phyloP scores from a whole-genome alignment of 176 grass and related monocot species.

The Cenchrus purpureus region DNA sequence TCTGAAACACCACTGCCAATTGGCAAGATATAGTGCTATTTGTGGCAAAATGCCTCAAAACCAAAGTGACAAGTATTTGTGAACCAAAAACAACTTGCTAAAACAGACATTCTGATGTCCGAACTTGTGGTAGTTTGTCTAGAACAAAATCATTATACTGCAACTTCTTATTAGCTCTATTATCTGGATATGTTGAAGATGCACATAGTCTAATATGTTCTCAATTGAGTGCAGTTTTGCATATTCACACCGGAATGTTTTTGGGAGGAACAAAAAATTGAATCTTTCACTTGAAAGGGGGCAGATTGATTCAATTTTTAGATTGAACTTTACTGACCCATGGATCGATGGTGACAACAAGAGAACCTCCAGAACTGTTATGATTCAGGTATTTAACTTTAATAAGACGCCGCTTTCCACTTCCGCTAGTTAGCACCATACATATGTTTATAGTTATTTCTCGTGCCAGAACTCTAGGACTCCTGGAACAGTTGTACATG shows the following conservation, averaged over 20 bases:
- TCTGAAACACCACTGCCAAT: neutral
- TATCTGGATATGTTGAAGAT: conserved; percentile 17
- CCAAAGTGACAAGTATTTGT: neutral
- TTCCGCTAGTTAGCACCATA: conserved; percentile 14
- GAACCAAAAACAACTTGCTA: conserved; percentile 1
- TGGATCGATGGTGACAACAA: conserved; percentile 98
- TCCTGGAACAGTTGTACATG: conserved; percentile 88
- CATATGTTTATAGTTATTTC: conserved; percentile 38
- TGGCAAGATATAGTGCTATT: neutral
- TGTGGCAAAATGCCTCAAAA: neutral
- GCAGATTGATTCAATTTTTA: conserved; percentile 93
- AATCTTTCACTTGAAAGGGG: conserved; percentile 93
- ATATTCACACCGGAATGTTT: conserved; percentile 93
- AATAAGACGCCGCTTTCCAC: conserved; percentile 13
- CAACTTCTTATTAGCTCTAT: neutral
- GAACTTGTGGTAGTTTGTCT: neutral
- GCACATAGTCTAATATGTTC: conserved; percentile 17
- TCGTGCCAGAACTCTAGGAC: conserved; percentile 79
- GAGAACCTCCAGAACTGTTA: conserved; percentile 82
- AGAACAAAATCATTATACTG: neutral
- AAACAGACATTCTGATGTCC: neutral
- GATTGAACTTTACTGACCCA: conserved; percentile 88
- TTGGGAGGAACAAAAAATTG: conserved; percentile 94
- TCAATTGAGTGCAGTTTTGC: conserved; percentile 69
- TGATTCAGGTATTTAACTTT: conserved; percentile 78